Percentiles rank a stretch among this genome's conserved stretches.
Evolutionary conservation across 2,329 filamentous ascomycete genomes (phyloP).

Genomic region (Fusarium algeriense): DNA sequence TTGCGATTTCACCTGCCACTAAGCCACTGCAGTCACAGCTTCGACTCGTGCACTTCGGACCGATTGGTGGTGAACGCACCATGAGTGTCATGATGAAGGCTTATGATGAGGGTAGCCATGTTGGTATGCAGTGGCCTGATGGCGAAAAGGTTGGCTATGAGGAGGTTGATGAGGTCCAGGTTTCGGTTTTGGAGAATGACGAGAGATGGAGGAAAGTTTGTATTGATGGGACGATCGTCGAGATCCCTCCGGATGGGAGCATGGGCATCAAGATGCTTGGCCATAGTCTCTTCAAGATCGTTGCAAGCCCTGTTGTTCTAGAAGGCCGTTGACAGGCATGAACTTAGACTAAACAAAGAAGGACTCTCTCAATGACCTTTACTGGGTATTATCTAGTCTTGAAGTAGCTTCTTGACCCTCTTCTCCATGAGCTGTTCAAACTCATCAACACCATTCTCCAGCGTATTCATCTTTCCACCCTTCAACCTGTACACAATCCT

Average conservation of each 20-base stretch:
- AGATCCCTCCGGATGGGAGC: conserved; percentile 76
- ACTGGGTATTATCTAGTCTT: conserved; percentile 14
- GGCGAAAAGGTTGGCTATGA: conserved; percentile 78
- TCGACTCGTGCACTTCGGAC: conserved; percentile 80
- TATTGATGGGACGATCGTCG: conserved; percentile 90
- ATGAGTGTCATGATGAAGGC: conserved; percentile 82
- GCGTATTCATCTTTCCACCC: conserved; percentile 65
- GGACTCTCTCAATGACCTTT: neutral
- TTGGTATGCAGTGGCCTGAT: conserved; percentile 63
- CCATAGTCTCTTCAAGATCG: conserved; percentile 56
- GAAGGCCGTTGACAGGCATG: neutral
- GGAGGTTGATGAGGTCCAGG: conserved; percentile 73
- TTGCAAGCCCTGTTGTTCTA: conserved; percentile 55
- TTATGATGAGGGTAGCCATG: conserved; percentile 69
- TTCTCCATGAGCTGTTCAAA: conserved; percentile 75
- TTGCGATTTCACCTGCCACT: conserved; percentile 82
- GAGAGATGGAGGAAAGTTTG: conserved; percentile 85
- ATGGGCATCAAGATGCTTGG: conserved; percentile 71
- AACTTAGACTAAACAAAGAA: neutral
- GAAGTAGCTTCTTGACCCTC: conserved; percentile 62
- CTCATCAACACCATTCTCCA: conserved; percentile 72
- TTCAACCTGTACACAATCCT: conserved; percentile 72
- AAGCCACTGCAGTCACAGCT: conserved; percentile 78
- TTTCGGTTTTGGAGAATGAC: conserved; percentile 77
- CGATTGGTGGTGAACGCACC: conserved; percentile 71